Conservation (phyloP, 495 filamentous ascomycete genomes). For the Delitschia confertaspora region DNA sequence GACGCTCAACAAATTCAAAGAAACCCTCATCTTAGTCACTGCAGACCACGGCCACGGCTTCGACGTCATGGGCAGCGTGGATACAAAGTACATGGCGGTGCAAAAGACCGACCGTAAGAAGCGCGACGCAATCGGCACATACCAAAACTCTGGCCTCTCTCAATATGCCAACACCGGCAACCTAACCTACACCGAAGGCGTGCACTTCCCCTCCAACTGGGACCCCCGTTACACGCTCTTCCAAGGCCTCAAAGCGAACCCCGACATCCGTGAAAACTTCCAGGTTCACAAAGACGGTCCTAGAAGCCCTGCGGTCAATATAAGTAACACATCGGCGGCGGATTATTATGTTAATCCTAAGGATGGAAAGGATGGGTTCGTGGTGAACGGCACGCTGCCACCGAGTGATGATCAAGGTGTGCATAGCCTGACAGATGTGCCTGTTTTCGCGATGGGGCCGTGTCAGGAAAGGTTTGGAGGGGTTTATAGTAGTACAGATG, state of each 20-base stretch:
- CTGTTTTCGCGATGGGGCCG: slow-evolving; percentile 62
- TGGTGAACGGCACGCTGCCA: slow-evolving; percentile 61
- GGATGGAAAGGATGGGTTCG: slow-evolving; percentile 54
- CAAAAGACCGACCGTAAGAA: slow-evolving; percentile 53
- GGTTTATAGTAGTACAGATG: slow-evolving; percentile 57
- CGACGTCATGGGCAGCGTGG: slow-evolving; percentile 50
- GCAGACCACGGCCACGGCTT: slow-evolving; percentile 75
- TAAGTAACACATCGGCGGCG: slow-evolving; percentile 30
- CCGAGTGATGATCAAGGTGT: slow-evolving; percentile 50
- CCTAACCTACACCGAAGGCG: slow-evolving; percentile 49
- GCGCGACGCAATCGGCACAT: slow-evolving; percentile 58
- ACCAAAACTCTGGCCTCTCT: slow-evolving; percentile 56
- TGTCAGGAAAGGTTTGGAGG: slow-evolving; percentile 64
- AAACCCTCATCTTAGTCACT: slow-evolving; percentile 61
- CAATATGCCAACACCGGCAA: slow-evolving; percentile 48
- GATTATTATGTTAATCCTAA: slow-evolving; percentile 52
- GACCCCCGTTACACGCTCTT: slow-evolving; percentile 67
- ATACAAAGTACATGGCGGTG: slow-evolving; percentile 51
- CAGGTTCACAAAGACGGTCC: slow-evolving; percentile 41
- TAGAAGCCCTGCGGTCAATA: slow-evolving; percentile 46
- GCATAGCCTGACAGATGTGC: slow-evolving; percentile 66
- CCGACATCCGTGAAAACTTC: slow-evolving; percentile 61
- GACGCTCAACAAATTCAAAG: slow-evolving; percentile 46
- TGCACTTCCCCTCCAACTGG: slow-evolving; percentile 66
- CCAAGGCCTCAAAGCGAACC: slow-evolving; percentile 52